Conservation (phyloP, 2,329 filamentous ascomycete species). For the Ascochyta viciae-villosae region DNA sequence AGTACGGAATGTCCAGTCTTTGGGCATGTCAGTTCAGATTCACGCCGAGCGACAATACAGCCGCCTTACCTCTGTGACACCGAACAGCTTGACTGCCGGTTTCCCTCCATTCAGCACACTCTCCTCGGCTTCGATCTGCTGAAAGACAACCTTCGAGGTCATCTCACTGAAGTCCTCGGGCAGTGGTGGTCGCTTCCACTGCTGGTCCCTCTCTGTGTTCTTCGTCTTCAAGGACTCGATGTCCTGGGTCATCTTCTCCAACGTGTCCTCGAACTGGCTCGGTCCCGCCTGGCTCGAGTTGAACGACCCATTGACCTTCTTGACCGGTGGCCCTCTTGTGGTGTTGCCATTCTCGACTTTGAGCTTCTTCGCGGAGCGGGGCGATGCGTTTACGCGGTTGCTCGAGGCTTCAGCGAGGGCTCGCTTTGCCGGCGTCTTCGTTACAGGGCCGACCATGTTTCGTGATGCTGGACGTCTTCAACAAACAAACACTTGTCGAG, state of each 20-base stretch:
- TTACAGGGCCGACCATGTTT: conserved; percentile 44
- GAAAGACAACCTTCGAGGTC: conserved; percentile 80
- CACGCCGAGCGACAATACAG: not conserved
- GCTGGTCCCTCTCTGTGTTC: conserved; percentile 91
- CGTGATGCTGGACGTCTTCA: not conserved
- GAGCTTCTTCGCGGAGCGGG: conserved; percentile 75
- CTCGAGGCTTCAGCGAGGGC: conserved; percentile 55
- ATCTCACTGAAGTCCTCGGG: conserved; percentile 65
- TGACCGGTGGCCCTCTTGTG: conserved; percentile 68
- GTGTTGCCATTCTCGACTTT: conserved; percentile 72
- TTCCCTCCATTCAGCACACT: conserved; percentile 79
- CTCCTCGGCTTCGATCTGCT: conserved; percentile 95
- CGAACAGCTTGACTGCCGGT: conserved; percentile 87
- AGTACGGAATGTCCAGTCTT: conserved; percentile 85
- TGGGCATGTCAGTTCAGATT: not conserved
- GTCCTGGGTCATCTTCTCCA: conserved; percentile 96
- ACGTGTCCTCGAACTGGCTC: conserved; percentile 91
- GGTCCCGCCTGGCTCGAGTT: conserved; percentile 78
- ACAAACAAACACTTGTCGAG: not conserved
- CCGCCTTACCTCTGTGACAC: conserved; percentile 75
- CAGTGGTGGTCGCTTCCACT: conserved; percentile 77
- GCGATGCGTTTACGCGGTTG: conserved; percentile 54
- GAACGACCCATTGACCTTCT: conserved; percentile 64
- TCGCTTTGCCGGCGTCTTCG: conserved; percentile 53
- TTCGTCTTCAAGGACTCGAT: conserved; percentile 83